Conservation (phyloP, 192 early-diverging fungal species). For the Backusella sp. region DNA sequence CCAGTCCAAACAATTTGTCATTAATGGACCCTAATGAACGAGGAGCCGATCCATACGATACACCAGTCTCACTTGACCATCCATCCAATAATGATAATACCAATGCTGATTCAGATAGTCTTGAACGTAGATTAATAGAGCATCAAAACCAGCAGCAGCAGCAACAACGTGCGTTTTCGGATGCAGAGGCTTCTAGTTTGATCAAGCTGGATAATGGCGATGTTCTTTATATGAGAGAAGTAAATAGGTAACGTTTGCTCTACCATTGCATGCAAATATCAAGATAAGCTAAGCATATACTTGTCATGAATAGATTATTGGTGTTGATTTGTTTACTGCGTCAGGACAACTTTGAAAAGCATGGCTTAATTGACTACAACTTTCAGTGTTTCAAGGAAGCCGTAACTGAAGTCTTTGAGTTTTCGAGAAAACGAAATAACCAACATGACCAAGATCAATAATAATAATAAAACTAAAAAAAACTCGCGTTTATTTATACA, state of each 20-base stretch:
- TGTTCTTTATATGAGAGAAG: conserved; percentile 73
- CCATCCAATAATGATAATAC: not conserved
- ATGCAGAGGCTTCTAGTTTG: conserved; percentile 59
- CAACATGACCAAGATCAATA: conserved; percentile 9
- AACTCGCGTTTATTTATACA: conserved; percentile 1
- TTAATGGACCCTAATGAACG: not conserved
- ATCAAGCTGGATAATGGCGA: conserved; percentile 80
- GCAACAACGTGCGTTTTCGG: not conserved
- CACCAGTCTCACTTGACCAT: conserved; percentile 10
- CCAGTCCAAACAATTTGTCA: conserved; percentile 10
- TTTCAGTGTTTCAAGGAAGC: conserved; percentile 80
- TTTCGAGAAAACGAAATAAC: conserved; percentile 36
- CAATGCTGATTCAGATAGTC: conserved; percentile 4
- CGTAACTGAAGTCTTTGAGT: conserved; percentile 76
- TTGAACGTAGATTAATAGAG: conserved; percentile 9
- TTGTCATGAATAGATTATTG: conserved; percentile 48
- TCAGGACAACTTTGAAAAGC: conserved; percentile 81
- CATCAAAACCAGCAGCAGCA: conserved; percentile 3
- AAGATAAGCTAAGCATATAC: not conserved
- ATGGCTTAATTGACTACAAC: conserved; percentile 86
- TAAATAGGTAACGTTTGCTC: conserved; percentile 61
- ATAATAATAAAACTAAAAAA: not conserved
- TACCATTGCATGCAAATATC: not conserved
- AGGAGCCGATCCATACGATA: not conserved
- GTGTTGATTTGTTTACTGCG: conserved; percentile 76